Evolutionary conservation across 169 alveolate genomes (phyloP).

Genomic region (Cryptosporidium parvum): DNA sequence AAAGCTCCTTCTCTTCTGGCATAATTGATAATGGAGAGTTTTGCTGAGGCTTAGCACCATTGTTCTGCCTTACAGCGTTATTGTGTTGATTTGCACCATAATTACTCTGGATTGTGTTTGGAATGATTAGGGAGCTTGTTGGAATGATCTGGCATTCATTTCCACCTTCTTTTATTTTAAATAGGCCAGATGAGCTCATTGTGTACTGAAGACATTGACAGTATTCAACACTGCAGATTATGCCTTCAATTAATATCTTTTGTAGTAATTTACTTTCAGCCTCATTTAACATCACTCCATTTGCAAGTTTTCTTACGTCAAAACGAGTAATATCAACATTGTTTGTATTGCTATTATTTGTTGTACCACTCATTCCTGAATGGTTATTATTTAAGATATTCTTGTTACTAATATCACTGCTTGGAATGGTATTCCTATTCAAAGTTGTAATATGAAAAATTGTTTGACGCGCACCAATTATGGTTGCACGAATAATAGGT

Average conservation of each 20-base stretch:
- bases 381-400: not conserved
- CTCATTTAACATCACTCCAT: conserved; percentile 55
- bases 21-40: conserved; percentile 53
- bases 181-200: conserved; percentile 1
- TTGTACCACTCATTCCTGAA: not conserved
- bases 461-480: conserved; percentile 71
- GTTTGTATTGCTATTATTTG: not conserved
- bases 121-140: conserved; percentile 29
- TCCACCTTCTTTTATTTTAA: conserved; percentile 51
- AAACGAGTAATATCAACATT: conserved; percentile 58
- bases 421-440: not conserved
- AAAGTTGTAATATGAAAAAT: conserved; percentile 66
- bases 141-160: conserved; percentile 45
- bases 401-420: conserved; percentile 14
- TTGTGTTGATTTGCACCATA: not conserved
- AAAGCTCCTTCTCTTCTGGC: conserved; percentile 71
- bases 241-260: conserved; percentile 60
- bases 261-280: conserved; percentile 55
- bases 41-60: not conserved
- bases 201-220: conserved; percentile 48
- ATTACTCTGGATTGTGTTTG: not conserved
- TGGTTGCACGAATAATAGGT: conserved; percentile 63
- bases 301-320: conserved; percentile 46
- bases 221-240: conserved; percentile 68
- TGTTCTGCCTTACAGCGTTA: not conserved